Evolutionary conservation across 495 filamentous ascomycete species (phyloP).

Genomic region (Articulospora tetracladia): DNA sequence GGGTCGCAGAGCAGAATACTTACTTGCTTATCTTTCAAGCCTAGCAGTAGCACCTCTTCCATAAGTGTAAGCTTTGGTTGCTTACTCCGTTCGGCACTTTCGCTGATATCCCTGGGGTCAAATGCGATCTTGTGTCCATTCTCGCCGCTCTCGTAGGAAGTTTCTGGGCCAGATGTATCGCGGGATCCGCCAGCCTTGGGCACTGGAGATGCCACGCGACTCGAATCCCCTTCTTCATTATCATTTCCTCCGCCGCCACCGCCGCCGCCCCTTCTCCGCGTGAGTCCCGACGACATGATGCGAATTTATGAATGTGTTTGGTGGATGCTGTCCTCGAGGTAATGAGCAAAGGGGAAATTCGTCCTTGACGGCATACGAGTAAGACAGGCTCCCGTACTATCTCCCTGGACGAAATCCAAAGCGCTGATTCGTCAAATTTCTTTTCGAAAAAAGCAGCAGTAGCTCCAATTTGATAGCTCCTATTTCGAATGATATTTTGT

Average conservation of each 20-base stretch:
- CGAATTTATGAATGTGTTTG: conserved; percentile 5
- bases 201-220: conserved; percentile 66
- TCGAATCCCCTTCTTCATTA: conserved; percentile 52
- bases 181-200: conserved; percentile 51
- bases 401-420: conserved; percentile 11
- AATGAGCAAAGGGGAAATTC: conserved; percentile 16
- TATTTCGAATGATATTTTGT: background rate
- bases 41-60: conserved; percentile 94
- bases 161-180: conserved; percentile 72
- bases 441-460: background rate
- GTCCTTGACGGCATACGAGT: conserved; percentile 16
- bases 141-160: conserved; percentile 86
- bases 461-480: background rate
- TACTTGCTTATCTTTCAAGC: conserved; percentile 98
- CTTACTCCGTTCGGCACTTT: conserved; percentile 93
- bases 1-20: conserved; percentile 9
- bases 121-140: conserved; percentile 99
- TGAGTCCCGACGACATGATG: conserved; percentile 69
- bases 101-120: conserved; percentile 94
- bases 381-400: conserved; percentile 4
- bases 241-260: conserved; percentile 49
- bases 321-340: background rate
- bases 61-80: conserved; percentile 97
- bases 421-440: background rate
- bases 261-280: conserved; percentile 69